Evolutionary conservation across 768 basidiomycete genomes (phyloP).

Genomic region (Suillus subaureus): DNA sequence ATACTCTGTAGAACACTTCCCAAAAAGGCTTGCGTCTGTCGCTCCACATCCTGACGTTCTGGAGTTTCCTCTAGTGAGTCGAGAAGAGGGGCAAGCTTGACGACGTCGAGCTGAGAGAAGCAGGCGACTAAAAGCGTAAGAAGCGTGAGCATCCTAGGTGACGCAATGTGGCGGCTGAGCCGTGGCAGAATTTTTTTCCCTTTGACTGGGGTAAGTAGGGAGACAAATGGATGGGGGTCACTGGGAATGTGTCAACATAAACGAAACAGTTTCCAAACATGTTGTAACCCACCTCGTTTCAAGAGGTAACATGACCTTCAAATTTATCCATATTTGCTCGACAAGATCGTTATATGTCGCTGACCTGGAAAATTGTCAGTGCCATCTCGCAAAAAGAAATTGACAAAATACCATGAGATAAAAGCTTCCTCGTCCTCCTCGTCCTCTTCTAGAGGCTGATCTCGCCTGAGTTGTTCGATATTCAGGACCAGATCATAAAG

Average conservation of each 20-base stretch:
- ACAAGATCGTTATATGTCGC: constrained; percentile 56
- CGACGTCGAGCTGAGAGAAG: constrained; percentile 92
- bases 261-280: neutral
- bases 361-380: constrained; percentile 47
- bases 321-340: constrained; percentile 75
- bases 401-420: constrained; percentile 45
- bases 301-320: constrained; percentile 88
- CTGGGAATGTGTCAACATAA: constrained; percentile 39
- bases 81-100: constrained; percentile 71
- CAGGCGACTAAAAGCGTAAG: constrained; percentile 92
- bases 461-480: constrained; percentile 82
- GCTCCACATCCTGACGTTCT: constrained; percentile 71
- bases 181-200: constrained; percentile 93
- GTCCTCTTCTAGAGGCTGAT: constrained; percentile 67
- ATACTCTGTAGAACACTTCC: constrained; percentile 86
- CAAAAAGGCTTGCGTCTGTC: constrained; percentile 90
- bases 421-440: constrained; percentile 43
- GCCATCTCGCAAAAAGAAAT: constrained; percentile 6
- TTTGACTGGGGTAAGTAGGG: constrained; percentile 83
- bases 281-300: constrained; percentile 74
- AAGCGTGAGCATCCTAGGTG: constrained; percentile 80
- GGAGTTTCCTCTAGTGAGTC: constrained; percentile 65
- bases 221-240: constrained; percentile 95
- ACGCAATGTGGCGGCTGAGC: constrained; percentile 79
- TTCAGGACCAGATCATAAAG: constrained; percentile 84